Conservation (phyloP, 495 filamentous ascomycete species). For the Aspergillus olivimuriae region DNA sequence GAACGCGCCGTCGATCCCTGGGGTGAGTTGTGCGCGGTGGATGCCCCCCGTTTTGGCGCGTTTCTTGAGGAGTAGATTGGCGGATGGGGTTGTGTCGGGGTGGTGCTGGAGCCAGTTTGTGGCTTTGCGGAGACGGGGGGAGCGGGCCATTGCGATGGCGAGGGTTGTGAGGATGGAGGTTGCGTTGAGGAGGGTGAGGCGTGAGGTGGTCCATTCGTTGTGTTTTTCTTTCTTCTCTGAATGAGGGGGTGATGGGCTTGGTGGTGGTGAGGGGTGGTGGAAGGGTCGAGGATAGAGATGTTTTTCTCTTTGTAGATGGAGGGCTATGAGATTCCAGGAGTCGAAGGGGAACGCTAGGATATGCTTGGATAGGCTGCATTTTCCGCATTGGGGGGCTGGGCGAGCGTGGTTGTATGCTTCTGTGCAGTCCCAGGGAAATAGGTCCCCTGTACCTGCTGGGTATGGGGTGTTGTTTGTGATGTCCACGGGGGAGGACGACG, state of each 20-base stretch:
- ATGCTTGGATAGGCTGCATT: constrained; percentile 38
- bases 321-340: constrained; percentile 30
- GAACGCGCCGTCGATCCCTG: constrained; percentile 40
- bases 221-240: constrained; percentile 2
- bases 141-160: constrained; percentile 28
- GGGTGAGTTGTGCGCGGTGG: constrained; percentile 39
- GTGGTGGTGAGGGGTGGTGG: too few relatives aligned
- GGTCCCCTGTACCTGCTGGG: too few relatives aligned
- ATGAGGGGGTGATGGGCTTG: constrained; percentile 12
- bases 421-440: constrained; percentile 43
- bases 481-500: constrained; percentile 27
- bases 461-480: constrained; percentile 1
- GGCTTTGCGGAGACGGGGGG: not conserved
- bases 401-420: constrained; percentile 33
- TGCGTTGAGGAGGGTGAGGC: constrained; percentile 27
- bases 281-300: constrained; percentile 26
- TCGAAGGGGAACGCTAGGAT: constrained; percentile 41
- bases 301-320: constrained; percentile 26
- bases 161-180: constrained; percentile 18
- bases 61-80: too few relatives aligned
- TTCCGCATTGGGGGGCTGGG: constrained; percentile 20
- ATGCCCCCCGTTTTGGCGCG: constrained; percentile 34
- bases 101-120: constrained; percentile 9
- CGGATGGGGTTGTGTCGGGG: constrained; percentile 3
- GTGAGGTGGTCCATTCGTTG: constrained; percentile 21